These are phyloP conservation scores for Lenzites betulinus DNA, from an alignment of 768 basidiomycete species.

Conservation along the genomic window DNA sequence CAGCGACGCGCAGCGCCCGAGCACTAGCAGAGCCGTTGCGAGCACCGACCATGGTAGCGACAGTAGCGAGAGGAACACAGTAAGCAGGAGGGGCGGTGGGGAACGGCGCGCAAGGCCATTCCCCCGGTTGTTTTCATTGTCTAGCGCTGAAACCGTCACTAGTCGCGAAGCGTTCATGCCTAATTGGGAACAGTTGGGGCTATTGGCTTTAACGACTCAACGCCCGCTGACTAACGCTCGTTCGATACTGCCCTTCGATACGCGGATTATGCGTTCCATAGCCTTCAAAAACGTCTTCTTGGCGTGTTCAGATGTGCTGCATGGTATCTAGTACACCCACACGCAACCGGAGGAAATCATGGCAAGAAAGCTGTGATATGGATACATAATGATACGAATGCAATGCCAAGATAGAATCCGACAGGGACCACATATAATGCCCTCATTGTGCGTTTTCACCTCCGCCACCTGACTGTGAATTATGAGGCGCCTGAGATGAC, in stretches of 20 bases:
- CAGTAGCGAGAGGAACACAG: background rate
- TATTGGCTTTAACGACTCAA: constrained; percentile 15
- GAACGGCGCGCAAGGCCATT: constrained; percentile 13
- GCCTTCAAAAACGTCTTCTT: no score
- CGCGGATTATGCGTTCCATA: no score
- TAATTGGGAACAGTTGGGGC: constrained; percentile 6
- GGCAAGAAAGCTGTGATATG: background rate
- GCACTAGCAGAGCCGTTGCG: constrained; percentile 7
- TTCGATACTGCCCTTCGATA: no score
- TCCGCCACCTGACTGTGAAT: background rate
- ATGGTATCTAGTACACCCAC: no score
- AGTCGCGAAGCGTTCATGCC: constrained; percentile 8
- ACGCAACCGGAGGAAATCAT: background rate
- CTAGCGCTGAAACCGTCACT: constrained; percentile 15
- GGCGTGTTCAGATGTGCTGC: no score
- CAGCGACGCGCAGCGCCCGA: constrained; percentile 18
- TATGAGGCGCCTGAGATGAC: background rate
- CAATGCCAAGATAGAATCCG: background rate
- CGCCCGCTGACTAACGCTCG: background rate
- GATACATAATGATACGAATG: background rate
- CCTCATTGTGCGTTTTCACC: background rate
- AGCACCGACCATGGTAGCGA: constrained; percentile 11
- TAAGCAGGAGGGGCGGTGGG: background rate
- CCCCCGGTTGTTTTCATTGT: constrained; percentile 12
- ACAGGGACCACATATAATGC: no score